These are phyloP conservation scores for Murraya koenigii DNA, from an alignment of 345 rosid genomes.

Conservation along the genomic window DNA sequence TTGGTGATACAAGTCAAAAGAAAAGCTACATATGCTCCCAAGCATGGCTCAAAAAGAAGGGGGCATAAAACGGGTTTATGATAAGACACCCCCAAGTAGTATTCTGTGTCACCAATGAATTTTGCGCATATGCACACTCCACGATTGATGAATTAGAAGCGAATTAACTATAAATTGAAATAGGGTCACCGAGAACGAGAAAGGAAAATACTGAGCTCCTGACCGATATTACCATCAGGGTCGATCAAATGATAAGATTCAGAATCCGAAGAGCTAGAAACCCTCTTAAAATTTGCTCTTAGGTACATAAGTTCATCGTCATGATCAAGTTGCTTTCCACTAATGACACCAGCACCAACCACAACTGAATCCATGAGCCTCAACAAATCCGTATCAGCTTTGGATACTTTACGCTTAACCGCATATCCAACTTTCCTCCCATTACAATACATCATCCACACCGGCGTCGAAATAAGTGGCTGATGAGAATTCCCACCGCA, in stretches of 20 bases:
- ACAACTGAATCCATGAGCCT: constrained; percentile 44
- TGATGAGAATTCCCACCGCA: background rate
- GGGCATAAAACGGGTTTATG: background rate
- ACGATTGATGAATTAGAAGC: background rate
- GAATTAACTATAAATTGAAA: background rate
- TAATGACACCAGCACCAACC: constrained; percentile 59
- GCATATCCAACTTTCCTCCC: constrained; percentile 75
- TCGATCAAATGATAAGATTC: constrained; percentile 76
- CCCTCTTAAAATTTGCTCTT: constrained; percentile 56
- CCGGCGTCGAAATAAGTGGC: constrained; percentile 32
- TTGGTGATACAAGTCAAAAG: background rate
- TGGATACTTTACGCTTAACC: constrained; percentile 39
- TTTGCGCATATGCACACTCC: background rate
- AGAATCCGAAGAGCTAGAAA: constrained; percentile 44
- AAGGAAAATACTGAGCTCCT: constrained; percentile 73
- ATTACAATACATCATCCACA: constrained; percentile 67
- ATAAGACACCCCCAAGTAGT: background rate
- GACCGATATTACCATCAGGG: constrained; percentile 64
- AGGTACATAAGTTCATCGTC: constrained; percentile 63
- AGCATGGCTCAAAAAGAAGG: constrained; percentile 13
- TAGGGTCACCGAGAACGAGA: constrained; percentile 30
- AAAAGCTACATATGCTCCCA: constrained; percentile 1
- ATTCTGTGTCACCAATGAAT: background rate
- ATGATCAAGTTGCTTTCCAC: constrained; percentile 38
- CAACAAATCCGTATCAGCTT: constrained; percentile 46